Base-by-base conservation (phyloP, 345 rosid genomes). In the Sisymbrium irio region DNA sequence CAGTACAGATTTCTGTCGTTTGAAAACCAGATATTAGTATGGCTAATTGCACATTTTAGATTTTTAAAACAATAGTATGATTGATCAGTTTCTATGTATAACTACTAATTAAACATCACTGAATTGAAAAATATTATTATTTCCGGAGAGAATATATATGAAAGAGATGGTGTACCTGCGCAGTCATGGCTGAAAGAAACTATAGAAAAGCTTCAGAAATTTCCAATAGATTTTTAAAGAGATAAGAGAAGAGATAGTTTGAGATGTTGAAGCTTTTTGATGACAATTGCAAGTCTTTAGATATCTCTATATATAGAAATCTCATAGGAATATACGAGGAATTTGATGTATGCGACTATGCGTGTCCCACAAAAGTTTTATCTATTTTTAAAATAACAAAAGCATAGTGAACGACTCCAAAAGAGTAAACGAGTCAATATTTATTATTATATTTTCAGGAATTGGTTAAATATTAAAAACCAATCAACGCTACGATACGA, bases 1-100 rank as follows among this genome's bases (percentile, higher is more conserved):
- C 73, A 90, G 49, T 41, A 86, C 85, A 6, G 84, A 69, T 84
- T 86, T 88, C 92, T 90, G 92, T 28, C 37, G 47, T 25, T 56
- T 46, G 1, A 5, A 56, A 71, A 62, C 3, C 2, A 2, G 7
- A 39, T 35, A 51, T 61, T 5, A 57, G 42, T 57, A 57, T 33
- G 4, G 19, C 22, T 62, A 60, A 15, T 49, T 70, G 36, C 8
- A 7, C 11, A 47, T 22, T 8, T 37, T 11, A 14, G n/a, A 42
- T 56, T 15, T 28, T 12, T 3, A 42, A 27, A 59, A 28, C 40
- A 37, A 25, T 18, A 45, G n/a, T 30, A 22, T 19, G 22, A 0
- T 5, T 9, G 35, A 13, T 37, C 9, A 69, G 25, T 71, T 27
- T 49, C 2, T 53, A 41, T 67, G 12, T 39, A 28, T 37, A 49